phyloP scores from a whole-genome alignment of 805 yeast genomes.

The Pichia rugopelliculosa region DNA sequence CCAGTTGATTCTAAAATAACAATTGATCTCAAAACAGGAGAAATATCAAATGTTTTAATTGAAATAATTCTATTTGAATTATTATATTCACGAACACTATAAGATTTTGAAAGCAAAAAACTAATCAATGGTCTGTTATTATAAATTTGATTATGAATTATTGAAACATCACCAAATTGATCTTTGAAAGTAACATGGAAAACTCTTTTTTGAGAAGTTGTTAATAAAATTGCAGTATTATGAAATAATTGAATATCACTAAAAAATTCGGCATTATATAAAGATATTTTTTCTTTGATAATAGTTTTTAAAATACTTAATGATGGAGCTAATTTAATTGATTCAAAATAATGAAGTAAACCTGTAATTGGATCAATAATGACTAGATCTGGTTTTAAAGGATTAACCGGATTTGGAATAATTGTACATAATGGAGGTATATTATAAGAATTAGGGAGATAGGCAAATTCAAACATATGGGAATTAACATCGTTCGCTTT shows the following conservation, averaged over 20 bases:
- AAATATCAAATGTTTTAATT: conserved; percentile 37
- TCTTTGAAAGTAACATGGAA: conserved; percentile 59
- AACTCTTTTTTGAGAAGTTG: conserved; percentile 66
- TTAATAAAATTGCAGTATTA: conserved; percentile 65
- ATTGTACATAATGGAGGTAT: conserved; percentile 48
- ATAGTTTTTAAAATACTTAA: conserved; percentile 36
- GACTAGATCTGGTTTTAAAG: conserved; percentile 60
- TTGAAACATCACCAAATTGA: conserved; percentile 51
- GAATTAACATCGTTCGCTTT: conserved; percentile 55
- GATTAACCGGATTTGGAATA: conserved; percentile 48
- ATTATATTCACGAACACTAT: conserved; percentile 17
- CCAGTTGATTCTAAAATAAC: conserved; percentile 42
- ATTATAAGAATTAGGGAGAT: conserved; percentile 21
- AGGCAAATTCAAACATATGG: conserved; percentile 45
- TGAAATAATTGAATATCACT: conserved; percentile 52
- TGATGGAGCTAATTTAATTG: conserved; percentile 58
- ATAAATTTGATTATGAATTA: conserved; percentile 19
- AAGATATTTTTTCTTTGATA: conserved; percentile 31
- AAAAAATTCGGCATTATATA: conserved; percentile 47
- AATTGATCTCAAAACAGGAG: conserved; percentile 38
- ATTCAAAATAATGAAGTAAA: conserved; percentile 58
- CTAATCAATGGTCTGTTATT: conserved; percentile 11
- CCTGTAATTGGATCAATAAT: conserved; percentile 57
- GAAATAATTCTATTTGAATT: conserved; percentile 45
- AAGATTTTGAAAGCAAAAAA: conserved; percentile 13